These are phyloP conservation scores for Sugiyamaella smithiae DNA, from an alignment of 805 yeast species.

Conservation along the genomic window DNA sequence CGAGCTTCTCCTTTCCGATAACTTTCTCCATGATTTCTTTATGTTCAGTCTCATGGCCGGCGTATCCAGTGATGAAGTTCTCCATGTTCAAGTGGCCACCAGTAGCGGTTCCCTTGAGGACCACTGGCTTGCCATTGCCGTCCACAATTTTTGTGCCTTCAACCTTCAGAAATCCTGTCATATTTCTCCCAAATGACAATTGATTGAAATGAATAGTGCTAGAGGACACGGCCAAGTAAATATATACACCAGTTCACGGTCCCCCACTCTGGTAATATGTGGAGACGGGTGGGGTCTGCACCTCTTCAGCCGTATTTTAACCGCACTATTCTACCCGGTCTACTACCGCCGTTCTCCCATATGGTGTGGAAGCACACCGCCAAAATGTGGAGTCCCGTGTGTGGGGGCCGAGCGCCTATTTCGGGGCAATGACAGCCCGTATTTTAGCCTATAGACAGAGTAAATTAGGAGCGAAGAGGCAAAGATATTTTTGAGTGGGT, in stretches of 20 bases:
- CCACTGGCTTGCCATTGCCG: constrained; percentile 38
- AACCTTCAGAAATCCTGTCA: constrained; percentile 37
- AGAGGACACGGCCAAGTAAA: no score
- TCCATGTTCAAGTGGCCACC: constrained; percentile 53
- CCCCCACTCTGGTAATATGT: not conserved
- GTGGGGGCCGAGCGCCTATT: not conserved
- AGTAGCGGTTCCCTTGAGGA: constrained; percentile 47
- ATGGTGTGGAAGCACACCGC: no score
- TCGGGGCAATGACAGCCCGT: not conserved
- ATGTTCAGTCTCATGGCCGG: constrained; percentile 53
- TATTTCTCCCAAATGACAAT: not conserved
- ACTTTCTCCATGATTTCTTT: constrained; percentile 39
- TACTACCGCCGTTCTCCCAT: no score
- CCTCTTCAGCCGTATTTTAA: not conserved
- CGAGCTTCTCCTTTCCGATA: constrained; percentile 48
- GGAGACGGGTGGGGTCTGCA: not conserved
- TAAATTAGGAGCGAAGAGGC: no score
- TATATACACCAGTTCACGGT: not conserved
- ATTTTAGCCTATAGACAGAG: not conserved
- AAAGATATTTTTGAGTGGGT: no score
- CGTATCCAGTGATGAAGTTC: constrained; percentile 54
- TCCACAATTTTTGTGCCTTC: constrained; percentile 49
- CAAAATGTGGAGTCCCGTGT: not conserved
- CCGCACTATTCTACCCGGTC: not conserved
- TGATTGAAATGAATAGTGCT: not conserved